Conservation (phyloP, 306 rosid genomes). For the Ochetophila trinervis region DNA sequence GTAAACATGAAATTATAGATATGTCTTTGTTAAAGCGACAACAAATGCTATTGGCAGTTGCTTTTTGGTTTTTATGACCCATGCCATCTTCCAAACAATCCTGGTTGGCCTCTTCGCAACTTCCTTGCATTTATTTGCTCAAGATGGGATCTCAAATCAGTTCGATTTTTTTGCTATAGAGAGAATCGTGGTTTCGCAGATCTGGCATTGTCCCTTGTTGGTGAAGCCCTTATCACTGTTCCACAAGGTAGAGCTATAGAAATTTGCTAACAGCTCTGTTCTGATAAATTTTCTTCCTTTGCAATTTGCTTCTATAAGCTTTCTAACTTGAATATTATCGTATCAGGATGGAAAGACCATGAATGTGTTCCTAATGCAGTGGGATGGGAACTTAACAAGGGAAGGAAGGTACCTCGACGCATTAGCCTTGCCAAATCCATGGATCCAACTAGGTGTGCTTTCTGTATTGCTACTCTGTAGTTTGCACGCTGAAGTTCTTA, state of each 20-base stretch:
- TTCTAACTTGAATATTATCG: constrained; percentile 24
- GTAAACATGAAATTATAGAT: constrained; percentile 15
- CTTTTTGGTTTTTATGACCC: constrained; percentile 97
- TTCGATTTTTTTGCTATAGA: constrained; percentile 80
- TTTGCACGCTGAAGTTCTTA: not conserved
- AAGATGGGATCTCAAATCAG: constrained; percentile 72
- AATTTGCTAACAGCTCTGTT: constrained; percentile 25
- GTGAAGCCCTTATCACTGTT: constrained; percentile 64
- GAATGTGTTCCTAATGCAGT: constrained; percentile 53
- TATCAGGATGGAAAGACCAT: constrained; percentile 53
- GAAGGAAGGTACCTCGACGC: constrained; percentile 60
- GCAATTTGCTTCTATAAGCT: not conserved
- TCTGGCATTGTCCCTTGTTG: constrained; percentile 73
- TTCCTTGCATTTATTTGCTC: constrained; percentile 69
- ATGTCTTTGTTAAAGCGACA: constrained; percentile 25
- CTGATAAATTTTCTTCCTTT: constrained; percentile 17
- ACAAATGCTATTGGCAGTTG: constrained; percentile 48
- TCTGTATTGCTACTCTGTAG: constrained; percentile 10
- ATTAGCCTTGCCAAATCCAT: constrained; percentile 88
- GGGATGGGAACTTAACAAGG: constrained; percentile 91
- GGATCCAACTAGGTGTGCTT: constrained; percentile 82
- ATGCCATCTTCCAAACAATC: constrained; percentile 81
- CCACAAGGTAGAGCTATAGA: constrained; percentile 56
- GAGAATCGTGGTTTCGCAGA: constrained; percentile 95
- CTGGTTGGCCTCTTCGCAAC: constrained; percentile 99